A percentile compares a stretch with the other conserved stretches of the same genome.
Conservation (phyloP, 352 stramenopile genomes). For the Phytophthora fragariaefolia region DNA sequence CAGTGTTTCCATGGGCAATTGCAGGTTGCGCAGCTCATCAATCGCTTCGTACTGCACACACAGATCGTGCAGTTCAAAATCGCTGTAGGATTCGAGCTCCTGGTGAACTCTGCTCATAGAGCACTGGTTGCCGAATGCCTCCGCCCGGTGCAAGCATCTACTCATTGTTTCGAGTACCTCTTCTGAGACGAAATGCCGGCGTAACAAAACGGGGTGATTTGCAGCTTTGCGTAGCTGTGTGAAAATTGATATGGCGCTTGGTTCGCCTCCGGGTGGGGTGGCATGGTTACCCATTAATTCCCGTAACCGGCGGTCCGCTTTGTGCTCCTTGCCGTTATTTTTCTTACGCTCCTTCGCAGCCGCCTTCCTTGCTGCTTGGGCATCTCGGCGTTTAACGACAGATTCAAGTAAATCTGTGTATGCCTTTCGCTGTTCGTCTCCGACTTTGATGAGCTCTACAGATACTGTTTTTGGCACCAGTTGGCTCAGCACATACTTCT, state of each 20-base stretch:
- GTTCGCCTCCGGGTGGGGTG: conserved; percentile 26
- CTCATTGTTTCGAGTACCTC: conserved; percentile 86
- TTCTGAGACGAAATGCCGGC: conserved; percentile 77
- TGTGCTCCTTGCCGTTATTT: conserved; percentile 51
- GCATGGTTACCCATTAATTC: conserved; percentile 45
- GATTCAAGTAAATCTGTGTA: conserved; percentile 87
- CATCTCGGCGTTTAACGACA: conserved; percentile 73
- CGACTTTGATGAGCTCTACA: conserved; percentile 87
- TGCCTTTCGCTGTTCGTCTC: conserved; percentile 72
- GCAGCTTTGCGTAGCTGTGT: conserved; percentile 97
- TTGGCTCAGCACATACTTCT: conserved; percentile 95
- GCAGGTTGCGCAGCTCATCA: conserved; percentile 83
- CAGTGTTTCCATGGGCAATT: conserved; percentile 89
- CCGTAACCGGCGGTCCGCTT: conserved; percentile 54
- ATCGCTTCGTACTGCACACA: conserved; percentile 89
- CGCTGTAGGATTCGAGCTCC: conserved; percentile 94
- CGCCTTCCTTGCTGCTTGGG: conserved; percentile 45
- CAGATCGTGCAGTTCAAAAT: conserved; percentile 96
- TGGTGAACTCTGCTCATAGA: conserved; percentile 86
- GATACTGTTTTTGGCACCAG: conserved; percentile 87
- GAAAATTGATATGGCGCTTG: conserved; percentile 86
- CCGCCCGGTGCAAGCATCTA: conserved; percentile 74
- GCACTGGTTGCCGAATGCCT: conserved; percentile 88
- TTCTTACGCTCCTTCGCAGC: conserved; percentile 70
- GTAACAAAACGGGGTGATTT: conserved; percentile 97